These are phyloP conservation scores for Xylariales sp. DNA, from an alignment of 2,329 filamentous ascomycete genomes.

Conservation along the genomic window DNA sequence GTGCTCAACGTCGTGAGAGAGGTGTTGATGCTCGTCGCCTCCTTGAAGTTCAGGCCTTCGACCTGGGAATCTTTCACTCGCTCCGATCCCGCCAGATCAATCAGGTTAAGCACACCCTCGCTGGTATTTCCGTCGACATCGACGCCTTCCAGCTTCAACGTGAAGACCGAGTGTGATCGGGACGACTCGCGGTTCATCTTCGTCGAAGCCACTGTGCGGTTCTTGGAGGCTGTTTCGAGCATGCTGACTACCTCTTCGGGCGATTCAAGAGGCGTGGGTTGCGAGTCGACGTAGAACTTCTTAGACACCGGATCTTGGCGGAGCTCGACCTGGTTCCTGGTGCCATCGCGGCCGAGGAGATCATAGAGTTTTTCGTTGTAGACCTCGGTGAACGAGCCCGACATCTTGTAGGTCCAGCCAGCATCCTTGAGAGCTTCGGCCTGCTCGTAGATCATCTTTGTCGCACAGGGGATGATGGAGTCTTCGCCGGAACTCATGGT, in stretches of 20 bases:
- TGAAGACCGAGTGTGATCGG: slow-evolving; percentile 93
- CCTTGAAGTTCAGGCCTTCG: slow-evolving; percentile 11
- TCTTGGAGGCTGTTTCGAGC: slow-evolving; percentile 73
- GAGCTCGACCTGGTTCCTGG: slow-evolving; percentile 85
- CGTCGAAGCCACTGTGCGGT: slow-evolving; percentile 91
- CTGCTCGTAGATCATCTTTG: slow-evolving; percentile 88
- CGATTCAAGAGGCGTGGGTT: slow-evolving; percentile 58
- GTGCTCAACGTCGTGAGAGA: slow-evolving; percentile 14
- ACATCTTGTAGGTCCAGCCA: slow-evolving; percentile 91
- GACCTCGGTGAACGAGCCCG: slow-evolving; percentile 92
- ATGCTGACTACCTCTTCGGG: slow-evolving; percentile 76
- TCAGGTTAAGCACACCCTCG: slow-evolving; percentile 90
- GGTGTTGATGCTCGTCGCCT: slow-evolving; percentile 20
- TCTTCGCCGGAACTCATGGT: slow-evolving; percentile 75
- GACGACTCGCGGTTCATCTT: slow-evolving; percentile 95
- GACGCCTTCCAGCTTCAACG: slow-evolving; percentile 69
- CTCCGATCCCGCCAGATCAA: slow-evolving; percentile 92
- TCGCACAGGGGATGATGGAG: slow-evolving; percentile 93
- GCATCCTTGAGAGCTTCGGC: slow-evolving; percentile 80
- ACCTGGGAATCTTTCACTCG: slow-evolving; percentile 44
- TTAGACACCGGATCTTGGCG: slow-evolving; percentile 60
- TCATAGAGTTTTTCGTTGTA: slow-evolving; percentile 98
- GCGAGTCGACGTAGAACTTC: slow-evolving; percentile 24
- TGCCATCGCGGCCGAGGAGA: slow-evolving; percentile 60
- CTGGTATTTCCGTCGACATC: slow-evolving; percentile 70